These are phyloP conservation scores for Umbelopsis vinacea DNA, from an alignment of 192 early-diverging fungal species.

Conservation along the genomic window DNA sequence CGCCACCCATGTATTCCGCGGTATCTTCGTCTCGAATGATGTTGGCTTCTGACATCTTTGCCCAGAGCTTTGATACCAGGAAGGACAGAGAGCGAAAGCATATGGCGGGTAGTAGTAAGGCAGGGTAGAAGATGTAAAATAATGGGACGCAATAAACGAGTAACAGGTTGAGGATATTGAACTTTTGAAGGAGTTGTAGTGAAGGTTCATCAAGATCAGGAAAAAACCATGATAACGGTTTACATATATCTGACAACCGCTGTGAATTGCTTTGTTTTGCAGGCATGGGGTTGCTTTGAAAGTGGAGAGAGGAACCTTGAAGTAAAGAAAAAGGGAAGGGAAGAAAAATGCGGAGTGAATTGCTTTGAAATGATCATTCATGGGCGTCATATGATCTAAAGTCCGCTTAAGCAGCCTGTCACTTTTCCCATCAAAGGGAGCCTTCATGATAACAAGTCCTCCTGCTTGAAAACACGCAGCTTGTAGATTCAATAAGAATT, in stretches of 20 bases:
- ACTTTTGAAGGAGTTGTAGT: conserved; percentile 28
- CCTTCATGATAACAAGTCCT: too few relatives aligned
- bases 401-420: not conserved
- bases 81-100: conserved; percentile 39
- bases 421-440: not conserved
- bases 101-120: conserved; percentile 42
- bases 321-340: not conserved
- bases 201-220: conserved; percentile 8
- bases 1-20: not conserved
- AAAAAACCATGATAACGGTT: conserved; percentile 13
- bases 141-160: conserved; percentile 46
- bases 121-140: conserved; percentile 45
- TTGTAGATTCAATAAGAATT: too few relatives aligned
- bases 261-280: not conserved
- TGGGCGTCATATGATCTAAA: conserved; percentile 13
- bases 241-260: conserved; percentile 9
- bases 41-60: conserved; percentile 12
- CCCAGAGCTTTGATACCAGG: conserved; percentile 29
- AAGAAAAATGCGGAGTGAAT: not conserved
- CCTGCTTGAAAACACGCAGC: not conserved
- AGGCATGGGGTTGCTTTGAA: not conserved
- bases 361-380: conserved; percentile 9
- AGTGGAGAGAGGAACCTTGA: not conserved
- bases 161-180: conserved; percentile 42
- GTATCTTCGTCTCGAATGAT: not conserved